Evolutionary conservation across 331 rosid genomes (phyloP).

Genomic region (Ulmus americana): DNA sequence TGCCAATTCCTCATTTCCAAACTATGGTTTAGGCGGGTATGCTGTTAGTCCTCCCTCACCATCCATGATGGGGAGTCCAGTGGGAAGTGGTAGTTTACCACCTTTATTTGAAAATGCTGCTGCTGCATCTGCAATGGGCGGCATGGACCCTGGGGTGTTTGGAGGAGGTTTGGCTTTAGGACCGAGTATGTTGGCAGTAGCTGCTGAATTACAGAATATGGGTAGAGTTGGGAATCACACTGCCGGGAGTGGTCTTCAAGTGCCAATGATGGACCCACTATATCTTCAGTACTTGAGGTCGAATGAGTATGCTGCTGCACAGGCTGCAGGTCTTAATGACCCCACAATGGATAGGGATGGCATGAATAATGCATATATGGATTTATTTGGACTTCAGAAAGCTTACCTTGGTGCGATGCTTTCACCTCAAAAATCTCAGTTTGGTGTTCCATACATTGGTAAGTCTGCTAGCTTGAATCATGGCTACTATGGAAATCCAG

Average conservation of each 20-base stretch:
- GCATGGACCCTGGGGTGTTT: slow-evolving; percentile 34
- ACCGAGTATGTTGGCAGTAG: slow-evolving; percentile 35
- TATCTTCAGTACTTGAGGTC: slow-evolving; percentile 44
- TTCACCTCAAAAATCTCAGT: slow-evolving; percentile 36
- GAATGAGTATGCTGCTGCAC: slow-evolving; percentile 44
- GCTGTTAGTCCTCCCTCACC: slow-evolving; percentile 33
- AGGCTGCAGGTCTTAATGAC: slow-evolving; percentile 31
- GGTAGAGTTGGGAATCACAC: slow-evolving; percentile 34
- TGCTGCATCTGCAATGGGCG: slow-evolving; percentile 46
- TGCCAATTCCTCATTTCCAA: slow-evolving; percentile 26
- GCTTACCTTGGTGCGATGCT: slow-evolving; percentile 40
- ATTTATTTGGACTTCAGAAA: slow-evolving; percentile 36
- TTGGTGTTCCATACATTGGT: slow-evolving; percentile 35
- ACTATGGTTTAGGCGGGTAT: slow-evolving; percentile 37
- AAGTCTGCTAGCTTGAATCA: slow-evolving; percentile 37
- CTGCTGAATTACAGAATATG: slow-evolving; percentile 35
- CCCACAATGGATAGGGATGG: slow-evolving; percentile 38
- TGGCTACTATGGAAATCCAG: slow-evolving; percentile 34
- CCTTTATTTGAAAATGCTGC: slow-evolving; percentile 46
- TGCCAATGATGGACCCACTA: slow-evolving; percentile 34
- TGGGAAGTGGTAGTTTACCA: slow-evolving; percentile 38
- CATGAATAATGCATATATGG: slow-evolving; percentile 32
- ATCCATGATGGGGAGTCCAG: slow-evolving; percentile 36
- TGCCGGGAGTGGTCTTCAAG: slow-evolving; percentile 28
- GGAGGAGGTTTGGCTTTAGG: slow-evolving; percentile 39